Base-by-base conservation (phyloP, 352 stramenopile species). In the Globisporangium parvum region DNA sequence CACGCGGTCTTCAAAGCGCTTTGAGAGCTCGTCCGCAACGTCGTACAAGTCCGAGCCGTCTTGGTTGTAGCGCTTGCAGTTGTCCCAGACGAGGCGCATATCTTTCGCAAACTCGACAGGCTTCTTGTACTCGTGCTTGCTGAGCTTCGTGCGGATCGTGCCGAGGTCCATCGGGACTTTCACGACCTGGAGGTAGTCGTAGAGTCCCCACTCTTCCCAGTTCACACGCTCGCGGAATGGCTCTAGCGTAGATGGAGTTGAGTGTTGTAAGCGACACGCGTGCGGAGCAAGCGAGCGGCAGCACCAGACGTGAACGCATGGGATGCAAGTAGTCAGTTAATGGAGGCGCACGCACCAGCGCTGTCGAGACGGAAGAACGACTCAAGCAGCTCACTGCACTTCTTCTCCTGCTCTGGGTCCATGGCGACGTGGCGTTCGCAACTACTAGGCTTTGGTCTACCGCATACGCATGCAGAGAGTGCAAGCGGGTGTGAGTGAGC, bases 111-210 rank as follows among this genome's bases (percentile, higher is more conserved):
- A 93, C 47, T 91, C 82, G 23, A 60, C 60, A n/a, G 77, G 61
- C 47, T 91, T 93, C 59, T 90, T 88, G 79, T 95, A 93, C 60
- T 93, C 82, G 37, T 76, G 80, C 65, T 91, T 92, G 57, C 49
- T 63, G 12, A 95, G 65, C 64, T 91, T 93, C 50, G 11, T 67
- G 56, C 80, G 82, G 44, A 97, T 86, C 28, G 90, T 95, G 42
- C 87, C 87, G 33, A 97, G 71, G 65, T 97, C 90, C 87, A 97
- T 97, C 39, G 90, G 90, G 57, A 82, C 77, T 61, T 97, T 97
- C 37, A 97, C 82, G 48, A 96, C 75, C 59, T 94, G 73, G 40
- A 94, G 65, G 71, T 97, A 97, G 74, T 96, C 88, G 51, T 91
- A 87, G 15, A 97, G 75, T 10, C 80, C 83, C 83, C 81, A 94